Conservation (phyloP, 768 basidiomycete genomes). For the Mycena filopes region DNA sequence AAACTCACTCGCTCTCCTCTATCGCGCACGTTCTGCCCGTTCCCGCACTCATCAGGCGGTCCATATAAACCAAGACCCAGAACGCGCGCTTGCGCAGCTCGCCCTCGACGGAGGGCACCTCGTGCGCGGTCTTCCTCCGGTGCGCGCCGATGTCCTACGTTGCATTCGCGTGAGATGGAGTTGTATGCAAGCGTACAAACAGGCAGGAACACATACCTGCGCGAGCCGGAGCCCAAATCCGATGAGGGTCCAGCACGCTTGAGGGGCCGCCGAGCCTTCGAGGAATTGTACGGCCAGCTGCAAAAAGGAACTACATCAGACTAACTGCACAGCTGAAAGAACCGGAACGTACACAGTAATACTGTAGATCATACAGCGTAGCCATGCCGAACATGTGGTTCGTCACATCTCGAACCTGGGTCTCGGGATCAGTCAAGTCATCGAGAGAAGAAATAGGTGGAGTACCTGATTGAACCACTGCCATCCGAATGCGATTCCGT, state of each 20-base stretch:
- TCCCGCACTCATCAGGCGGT: constrained; percentile 42
- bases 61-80: constrained; percentile 46
- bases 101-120: constrained; percentile 52
- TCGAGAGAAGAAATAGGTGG: too few relatives aligned
- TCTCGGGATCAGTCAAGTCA: too few relatives aligned
- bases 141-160: constrained; percentile 5
- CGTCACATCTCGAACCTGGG: constrained; percentile 62
- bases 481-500: constrained; percentile 63
- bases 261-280: constrained; percentile 66
- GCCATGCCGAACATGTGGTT: constrained; percentile 71
- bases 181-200: too few relatives aligned
- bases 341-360: constrained; percentile 59
- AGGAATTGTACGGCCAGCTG: constrained; percentile 65
- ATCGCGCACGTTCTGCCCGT: constrained; percentile 69
- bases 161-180: too few relatives aligned
- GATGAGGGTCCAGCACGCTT: constrained; percentile 74
- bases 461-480: constrained; percentile 72
- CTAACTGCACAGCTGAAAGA: too few relatives aligned
- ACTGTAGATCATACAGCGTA: constrained; percentile 78
- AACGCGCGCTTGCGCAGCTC: constrained; percentile 71
- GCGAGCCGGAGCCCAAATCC: constrained; percentile 49
- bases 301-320: constrained; percentile 9
- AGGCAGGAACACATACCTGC: constrained; percentile 42
- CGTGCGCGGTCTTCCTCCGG: background rate
- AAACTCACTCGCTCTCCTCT: too few relatives aligned